Evolutionary conservation across 2,329 filamentous ascomycete species (phyloP), one percentile per base, ranked within the genome.

Genomic region (Fusarium verrucosum): DNA sequence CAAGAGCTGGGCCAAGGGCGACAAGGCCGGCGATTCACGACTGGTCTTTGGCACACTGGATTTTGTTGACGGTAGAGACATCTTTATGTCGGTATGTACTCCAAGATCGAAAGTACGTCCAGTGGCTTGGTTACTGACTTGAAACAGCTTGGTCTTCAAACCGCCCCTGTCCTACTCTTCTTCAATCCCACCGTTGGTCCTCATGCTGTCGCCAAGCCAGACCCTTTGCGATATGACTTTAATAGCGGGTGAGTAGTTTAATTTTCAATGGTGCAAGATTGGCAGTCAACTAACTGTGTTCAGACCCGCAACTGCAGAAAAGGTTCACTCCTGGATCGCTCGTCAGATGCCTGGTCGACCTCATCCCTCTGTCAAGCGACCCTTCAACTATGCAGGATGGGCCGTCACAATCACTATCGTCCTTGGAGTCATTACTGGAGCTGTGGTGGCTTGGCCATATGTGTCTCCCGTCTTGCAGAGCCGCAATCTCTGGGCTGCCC

Each of bases 401-500:
- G 82, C 90, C 54, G 85, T 88, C 10, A 82, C 85, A 20, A 84
- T 87, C 35, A 91, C 90, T 7, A 82, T 89, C n/a, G 58, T 91
- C 2, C 82, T 96, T 14, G 93, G 91, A 42, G 75, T 83, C 10
- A 76, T 90, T 40, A 94, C 92, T 2, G 83, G 89, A 49, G 71
- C 89, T 53, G 87, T 86, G 26, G 89, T 94, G 43, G 85, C 89
- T 13, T 91, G 88, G 70, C 92, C 92, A 7, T 96, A 94, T 72
- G 73, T 97, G 13, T 75, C 94, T 11, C 94, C 94, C 4, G 73
- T 97, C 58, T 77, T 97, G 32, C 92, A 93, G 77, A 97, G 90
- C 82, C 90, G 94, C 70, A 98, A 96, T 73, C 80, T 98, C 17
- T 99, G 95, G 95, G 94, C 94, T 22, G 92, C 91, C 20, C 79